Conservation (phyloP, 2,329 filamentous ascomycete species). For the Pyricularia sp. region DNA sequence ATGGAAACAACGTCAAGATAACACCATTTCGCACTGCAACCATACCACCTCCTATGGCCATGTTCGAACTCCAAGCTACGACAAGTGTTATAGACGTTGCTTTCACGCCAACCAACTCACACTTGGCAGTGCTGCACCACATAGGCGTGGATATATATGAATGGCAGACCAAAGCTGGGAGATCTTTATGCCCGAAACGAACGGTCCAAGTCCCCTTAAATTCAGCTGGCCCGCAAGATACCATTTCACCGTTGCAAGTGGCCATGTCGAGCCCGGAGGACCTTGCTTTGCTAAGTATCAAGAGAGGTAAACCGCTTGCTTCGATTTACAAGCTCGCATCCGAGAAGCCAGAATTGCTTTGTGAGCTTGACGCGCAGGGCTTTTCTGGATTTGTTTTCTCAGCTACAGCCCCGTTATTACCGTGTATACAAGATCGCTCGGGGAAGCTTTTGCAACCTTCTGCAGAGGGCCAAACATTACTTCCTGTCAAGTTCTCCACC, state of each 20-base stretch:
- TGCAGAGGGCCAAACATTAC: conserved; percentile 20
- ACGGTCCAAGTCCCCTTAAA: neutral
- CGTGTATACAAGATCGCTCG: conserved; percentile 33
- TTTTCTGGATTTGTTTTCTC: conserved; percentile 5
- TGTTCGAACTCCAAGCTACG: conserved; percentile 59
- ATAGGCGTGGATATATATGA: conserved; percentile 58
- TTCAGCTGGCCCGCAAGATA: neutral
- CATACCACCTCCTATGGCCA: conserved; percentile 85
- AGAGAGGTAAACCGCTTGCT: neutral
- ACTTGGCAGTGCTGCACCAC: conserved; percentile 64
- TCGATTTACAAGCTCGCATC: neutral
- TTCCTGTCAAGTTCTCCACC: conserved; percentile 29
- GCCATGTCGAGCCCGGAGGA: conserved; percentile 10
- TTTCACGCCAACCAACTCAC: conserved; percentile 54
- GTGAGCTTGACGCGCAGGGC: neutral
- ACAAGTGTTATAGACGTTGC: conserved; percentile 64
- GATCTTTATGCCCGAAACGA: conserved; percentile 30
- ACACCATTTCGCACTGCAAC: conserved; percentile 80
- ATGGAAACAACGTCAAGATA: conserved; percentile 70
- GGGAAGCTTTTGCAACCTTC: conserved; percentile 34
- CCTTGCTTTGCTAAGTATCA: neutral
- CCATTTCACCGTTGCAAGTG: conserved; percentile 11
- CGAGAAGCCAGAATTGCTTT: neutral
- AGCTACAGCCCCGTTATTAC: conserved; percentile 9
- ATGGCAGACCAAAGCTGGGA: conserved; percentile 54